Evolutionary conservation across 495 filamentous ascomycete species (phyloP).

Genomic region (Clohesyomyces aquaticus): DNA sequence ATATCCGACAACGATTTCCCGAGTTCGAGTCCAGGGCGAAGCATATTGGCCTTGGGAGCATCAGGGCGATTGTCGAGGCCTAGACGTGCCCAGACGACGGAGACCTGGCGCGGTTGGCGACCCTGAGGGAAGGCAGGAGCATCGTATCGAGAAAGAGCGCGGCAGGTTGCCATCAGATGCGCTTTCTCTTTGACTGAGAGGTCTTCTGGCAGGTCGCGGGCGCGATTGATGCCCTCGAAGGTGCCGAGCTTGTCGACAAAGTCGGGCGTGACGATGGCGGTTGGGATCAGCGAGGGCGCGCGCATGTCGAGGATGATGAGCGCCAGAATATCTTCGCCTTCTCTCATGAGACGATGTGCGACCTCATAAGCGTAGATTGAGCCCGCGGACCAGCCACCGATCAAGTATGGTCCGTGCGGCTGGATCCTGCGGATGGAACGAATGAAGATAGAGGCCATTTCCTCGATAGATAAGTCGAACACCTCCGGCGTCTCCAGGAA

Average conservation of each 20-base stretch:
- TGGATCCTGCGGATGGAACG: slow-evolving; percentile 26
- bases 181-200: slow-evolving; percentile 28
- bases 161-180: slow-evolving; percentile 29
- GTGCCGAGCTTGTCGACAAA: slow-evolving; percentile 32
- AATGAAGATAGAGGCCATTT: slow-evolving; percentile 33
- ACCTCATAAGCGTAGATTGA: slow-evolving; percentile 33
- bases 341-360: slow-evolving; percentile 16
- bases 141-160: slow-evolving; percentile 32
- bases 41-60: slow-evolving; percentile 23
- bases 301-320: slow-evolving; percentile 36
- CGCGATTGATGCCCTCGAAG: slow-evolving; percentile 28
- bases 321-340: slow-evolving; percentile 27
- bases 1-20: slow-evolving; percentile 19
- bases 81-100: slow-evolving; percentile 27
- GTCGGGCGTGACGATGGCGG: slow-evolving; percentile 28
- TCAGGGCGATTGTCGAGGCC: slow-evolving; percentile 18
- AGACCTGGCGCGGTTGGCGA: slow-evolving; percentile 13
- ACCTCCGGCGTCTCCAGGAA: slow-evolving; percentile 32
- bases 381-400: slow-evolving; percentile 35
- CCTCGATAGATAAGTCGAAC: slow-evolving; percentile 22
- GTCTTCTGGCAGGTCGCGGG: slow-evolving; percentile 23
- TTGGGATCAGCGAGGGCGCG: slow-evolving; percentile 32
- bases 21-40: slow-evolving; percentile 10
- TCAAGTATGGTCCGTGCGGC: slow-evolving; percentile 31
- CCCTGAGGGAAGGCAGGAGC: slow-evolving; percentile 25